Base-by-base conservation (phyloP, 805 yeast genomes). In the Sungouiozyma ichnusensis region DNA sequence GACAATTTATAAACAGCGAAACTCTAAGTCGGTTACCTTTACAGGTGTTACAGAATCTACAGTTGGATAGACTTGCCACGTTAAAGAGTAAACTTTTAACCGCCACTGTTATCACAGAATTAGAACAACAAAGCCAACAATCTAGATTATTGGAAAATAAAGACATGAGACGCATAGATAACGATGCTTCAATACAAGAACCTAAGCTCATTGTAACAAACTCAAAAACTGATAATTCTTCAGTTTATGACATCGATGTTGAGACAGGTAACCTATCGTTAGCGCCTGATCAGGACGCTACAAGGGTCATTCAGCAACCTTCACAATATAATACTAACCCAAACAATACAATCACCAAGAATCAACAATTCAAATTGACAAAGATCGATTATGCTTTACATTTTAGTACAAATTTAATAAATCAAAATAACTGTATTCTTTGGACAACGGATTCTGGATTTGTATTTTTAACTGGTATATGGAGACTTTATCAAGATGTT, bases 401-500 rank as follows among this genome's bases (percentile, higher is more conserved):
- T 16, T 29, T 39, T 20, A 44, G 47, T 19, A 43, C 41, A 20
- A 48, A 47, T 20, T 46, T 57, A 20, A 51, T 60, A 39, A 59
- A 58, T 38, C 54, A 54, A 50, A 76, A 71, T 44, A 81, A 83
- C 51, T 76, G 86, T 76, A 74, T 86, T 42, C 78, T 85, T 48
- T 86, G 95, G 95, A 92, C 83, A 58, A 79, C 81, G 55, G 74
- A 72, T 49, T 78, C 92, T 2, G 95, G 95, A 0, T 80, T 79
- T 57, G 95, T 86, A 9, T 94, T 85, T 53, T 69, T 86, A 39
- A 86, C 95, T 0, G 94, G 94, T 0, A 71, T 86, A 39, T 86
- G 95, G 95, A 84, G 87, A 59, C 47, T 61, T 27, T 61, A 55
- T 48, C 65, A 61, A 48, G 64, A 60, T 45, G 58, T 60, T 7